Evolutionary conservation across 192 early-diverging fungal genomes (phyloP), one percentile per base, ranked within the genome.

Genomic region (Backusella australiensis): DNA sequence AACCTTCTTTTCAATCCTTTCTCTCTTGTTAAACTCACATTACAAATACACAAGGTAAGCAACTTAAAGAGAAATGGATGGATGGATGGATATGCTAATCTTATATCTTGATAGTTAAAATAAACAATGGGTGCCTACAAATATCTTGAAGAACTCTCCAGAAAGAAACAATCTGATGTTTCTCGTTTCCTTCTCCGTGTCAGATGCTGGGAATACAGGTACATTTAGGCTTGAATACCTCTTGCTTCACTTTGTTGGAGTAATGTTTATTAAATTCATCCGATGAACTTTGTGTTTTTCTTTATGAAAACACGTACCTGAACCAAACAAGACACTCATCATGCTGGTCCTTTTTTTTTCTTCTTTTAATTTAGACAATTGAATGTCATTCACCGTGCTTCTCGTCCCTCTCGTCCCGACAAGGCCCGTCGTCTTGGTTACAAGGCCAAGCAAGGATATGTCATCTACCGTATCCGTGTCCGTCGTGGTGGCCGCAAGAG

Each of bases 111-210:
- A 36, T 36, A 67, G 67, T 53, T 53, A 19, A 53, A 19, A 19
- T 21, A 53, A 53, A 53, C 19, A 12, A 53, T 53, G 52, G 52
- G 52, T 53, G 93, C 93, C 77, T 96, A 96, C 90, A 94, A 94
- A 85, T 96, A 96, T 86, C 88, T 96, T 81, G 91, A 93, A 86
- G 96, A 98, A 90, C 91, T 99, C 77, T 91, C 94, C 88, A 98
- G 97, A 89, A 99, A 98, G 96, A 98, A 98, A 93, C 97, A 98
- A 87, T 97, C 96, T 76, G 98, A 99, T 90, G 97, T 98, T 76
- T 91, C 98, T 87, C 96, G 97, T 85, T 99, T 99, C 92, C 92
- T 99, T 80, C 91, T 96, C 85, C 95, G 97, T 83, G 93, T 99
- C 73, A 90, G 97, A 86, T 95, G 94, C 89, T 98, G 96, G 97